Evolutionary conservation across 2,329 filamentous ascomycete species (phyloP), one percentile per base, ranked within the genome.

Genomic region (Colletotrichum phormii): DNA sequence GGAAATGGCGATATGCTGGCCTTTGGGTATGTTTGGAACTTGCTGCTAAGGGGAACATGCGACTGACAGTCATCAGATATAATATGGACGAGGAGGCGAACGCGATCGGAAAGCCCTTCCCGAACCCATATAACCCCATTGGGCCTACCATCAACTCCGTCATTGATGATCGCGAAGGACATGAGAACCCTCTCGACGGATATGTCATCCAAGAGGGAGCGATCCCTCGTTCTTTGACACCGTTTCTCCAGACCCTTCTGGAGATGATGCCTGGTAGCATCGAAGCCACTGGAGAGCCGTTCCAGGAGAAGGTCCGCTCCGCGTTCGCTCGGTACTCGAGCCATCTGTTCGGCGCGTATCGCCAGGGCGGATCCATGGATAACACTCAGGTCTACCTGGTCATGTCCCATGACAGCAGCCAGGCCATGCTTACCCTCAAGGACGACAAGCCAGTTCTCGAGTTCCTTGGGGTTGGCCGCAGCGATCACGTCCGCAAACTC

Each of bases 351-450:
- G 91, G 91, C 0, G 89, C 90, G 0, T 91, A 91, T 75, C 86
- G 82, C 64, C 82, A 82, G 7, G 83, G 84, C 7, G 89, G 91
- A 0, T 89, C 89, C 22, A 81, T 92, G 24, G 87, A 89, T 78
- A 87, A 82, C 71, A 93, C 90, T 0, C 88, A 91, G 71, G 86
- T 90, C 0, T 93, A 92, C 77, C 84, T 93, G 4, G 85, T 92
- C 77, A 92, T 93, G 90, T 89, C 88, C 1, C 90, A 93, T 76
- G 91, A 92, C 75, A 90, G 87, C 83, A 90, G 90, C 76, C 89
- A 93, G 80, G 90, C 89, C 1, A 86, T 86, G 8, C 78, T 93
- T 59, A 87, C 86, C 0, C 82, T 93, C 7, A 85, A 90, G 74
- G 81, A 91, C 58, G 90, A 92, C 77, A 88, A 89, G 76, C 89